Evolutionary conservation across 2,329 filamentous ascomycete species (phyloP), one percentile per base, ranked within the genome.

Genomic region (Thermothelomyces thermophilus): DNA sequence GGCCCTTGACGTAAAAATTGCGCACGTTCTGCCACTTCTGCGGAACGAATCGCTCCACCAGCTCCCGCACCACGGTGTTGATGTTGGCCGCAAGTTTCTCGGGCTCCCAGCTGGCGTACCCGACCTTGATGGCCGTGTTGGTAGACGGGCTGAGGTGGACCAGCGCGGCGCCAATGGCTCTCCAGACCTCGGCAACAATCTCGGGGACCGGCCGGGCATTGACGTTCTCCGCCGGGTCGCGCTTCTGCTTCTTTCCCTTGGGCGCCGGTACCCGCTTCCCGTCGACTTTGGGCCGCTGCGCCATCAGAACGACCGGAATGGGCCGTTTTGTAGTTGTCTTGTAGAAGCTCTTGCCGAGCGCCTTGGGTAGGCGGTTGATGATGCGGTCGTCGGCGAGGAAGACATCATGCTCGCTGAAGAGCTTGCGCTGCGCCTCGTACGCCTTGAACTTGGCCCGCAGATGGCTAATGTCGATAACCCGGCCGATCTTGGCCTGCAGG

Each of bases 331-430:
- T 70, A 3, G 84, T 87, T 50, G 73, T 77, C 73, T 90, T 86
- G 79, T 93, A 97, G 68, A 98, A 97, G 1, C 85, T 85, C 73
- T 95, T 97, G 60, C 91, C 93, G 11, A 98, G 81, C 2, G 83
- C 74, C 57, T 80, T 79, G 50, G 90, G 88, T 52, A 97, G 76
- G 24, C 75, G 72, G 65, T 79, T 83, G 63, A 84, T 75, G 61
- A 98, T 86, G 42, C 93, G 79, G 64, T 95, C 87, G 66, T 98
- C 93, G 46, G 87, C 91, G 50, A 98, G 77, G 73, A 98, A 97
- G 50, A 97, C 73, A 66, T 97, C 93, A 68, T 96, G 89, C 68
- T 95, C 88, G 39, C 82, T 74, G 55, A 85, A 79, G 31, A 98
- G 79, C 68, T 93, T 88, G 57, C 93, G 79, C 68, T 87, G 83